Evolutionary conservation across 129 eudicot species (phyloP).

Genomic region (Artemisia annua): DNA sequence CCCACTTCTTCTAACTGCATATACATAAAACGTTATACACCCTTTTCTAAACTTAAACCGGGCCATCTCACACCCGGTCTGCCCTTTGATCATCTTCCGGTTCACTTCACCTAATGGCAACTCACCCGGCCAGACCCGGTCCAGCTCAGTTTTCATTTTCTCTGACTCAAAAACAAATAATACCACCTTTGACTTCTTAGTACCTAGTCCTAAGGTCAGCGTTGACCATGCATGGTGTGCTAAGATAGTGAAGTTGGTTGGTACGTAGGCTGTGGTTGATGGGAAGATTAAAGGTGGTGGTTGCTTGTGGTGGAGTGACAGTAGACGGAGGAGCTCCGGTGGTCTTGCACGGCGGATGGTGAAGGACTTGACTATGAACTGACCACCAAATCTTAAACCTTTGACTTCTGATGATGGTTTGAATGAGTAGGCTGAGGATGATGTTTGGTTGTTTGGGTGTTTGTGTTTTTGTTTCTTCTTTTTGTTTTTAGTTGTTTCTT

Average conservation of each 20-base stretch:
- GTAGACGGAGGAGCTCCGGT: conserved; percentile 74
- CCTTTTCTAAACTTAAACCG: conserved; percentile 94
- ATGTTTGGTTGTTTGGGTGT: conserved; percentile 58
- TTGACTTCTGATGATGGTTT: conserved; percentile 79
- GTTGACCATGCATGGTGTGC: conserved; percentile 99
- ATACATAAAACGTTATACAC: conserved; percentile 89
- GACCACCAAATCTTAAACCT: conserved; percentile 93
- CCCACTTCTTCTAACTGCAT: conserved; percentile 68
- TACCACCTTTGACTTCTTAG: conserved; percentile 79
- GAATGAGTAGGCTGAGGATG: conserved; percentile 64
- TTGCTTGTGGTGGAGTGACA: conserved; percentile 41
- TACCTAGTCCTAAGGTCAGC: conserved; percentile 91
- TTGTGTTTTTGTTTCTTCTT: conserved; percentile 75
- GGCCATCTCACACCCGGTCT: conserved; percentile 73
- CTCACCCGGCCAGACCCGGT: conserved; percentile 77
- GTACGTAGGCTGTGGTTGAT: conserved; percentile 73
- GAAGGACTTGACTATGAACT: conserved; percentile 88
- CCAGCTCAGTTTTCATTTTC: conserved; percentile 48
- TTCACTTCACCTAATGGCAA: conserved; percentile 86
- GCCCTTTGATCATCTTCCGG: conserved; percentile 62
- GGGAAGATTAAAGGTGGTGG: conserved; percentile 39
- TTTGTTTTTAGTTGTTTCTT: conserved; percentile 43
- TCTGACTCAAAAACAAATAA: conserved; percentile 78
- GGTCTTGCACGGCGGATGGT: conserved; percentile 90
- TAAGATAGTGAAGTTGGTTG: conserved; percentile 88